Base-by-base conservation (phyloP, 352 stramenopile genomes). In the Elongisporangium prolatum region DNA sequence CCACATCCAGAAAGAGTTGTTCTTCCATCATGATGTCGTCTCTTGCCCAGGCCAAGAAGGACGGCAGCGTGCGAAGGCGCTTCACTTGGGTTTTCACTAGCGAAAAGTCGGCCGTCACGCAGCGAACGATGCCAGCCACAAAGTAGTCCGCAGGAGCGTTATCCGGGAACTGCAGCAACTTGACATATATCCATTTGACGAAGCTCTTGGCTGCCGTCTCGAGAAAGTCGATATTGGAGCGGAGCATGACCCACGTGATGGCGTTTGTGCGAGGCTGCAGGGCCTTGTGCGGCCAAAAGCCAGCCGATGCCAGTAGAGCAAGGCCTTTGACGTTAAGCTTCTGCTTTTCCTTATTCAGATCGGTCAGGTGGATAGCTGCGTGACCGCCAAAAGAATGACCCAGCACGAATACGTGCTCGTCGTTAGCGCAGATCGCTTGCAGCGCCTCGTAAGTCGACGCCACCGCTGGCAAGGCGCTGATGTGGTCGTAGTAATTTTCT, bases 351-450 rank as follows among this genome's bases (percentile, higher is more conserved):
- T 60, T 44, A 34, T 84, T 75, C 8, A 77, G 68, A 1, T 67
- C 74, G 0, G 78, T 74, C 28, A 92, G 59, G 22, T 80, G 68
- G 7, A 88, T 60, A 0, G 67, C 71, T 5, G 78, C 69, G 55
- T 91, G 79, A 21, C 75, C 73, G 9, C 82, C 77, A 48, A 89
- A 88, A 34, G 82, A 91, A 49, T 89, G 79, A 2, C 82, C 79
- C 2, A 89, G 53, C 13, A 89, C 59, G 48, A 91, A 78, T 16
- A 84, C 64, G 48, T 78, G 67, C 21, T 69, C 52, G 3, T 67
- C 61, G 3, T 58, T 53, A 22, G 52, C 49, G 17, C 78, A 61
- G 13, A 88, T 66, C n/a, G 52, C 16, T 7, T 72, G 38, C 34
- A 91, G 62, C 2, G 73, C 81, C n/a, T 72, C 68, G 38, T 77